These are phyloP conservation scores for Vanrija pseudolonga DNA, from an alignment of 1,284 basidiomycete genomes.

Conservation along the genomic window DNA sequence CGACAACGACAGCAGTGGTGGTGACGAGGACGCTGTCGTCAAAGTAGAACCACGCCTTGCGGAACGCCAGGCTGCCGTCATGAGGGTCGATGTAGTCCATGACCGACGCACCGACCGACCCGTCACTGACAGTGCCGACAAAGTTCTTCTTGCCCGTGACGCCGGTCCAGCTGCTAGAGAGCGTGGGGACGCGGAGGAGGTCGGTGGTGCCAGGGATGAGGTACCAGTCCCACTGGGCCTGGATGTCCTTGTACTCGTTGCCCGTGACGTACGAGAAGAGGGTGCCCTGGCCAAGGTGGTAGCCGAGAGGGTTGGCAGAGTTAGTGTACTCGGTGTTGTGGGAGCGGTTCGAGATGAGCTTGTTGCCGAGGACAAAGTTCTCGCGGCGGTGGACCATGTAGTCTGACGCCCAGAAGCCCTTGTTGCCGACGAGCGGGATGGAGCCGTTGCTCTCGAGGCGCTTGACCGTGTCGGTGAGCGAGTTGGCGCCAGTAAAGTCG, in stretches of 20 bases:
- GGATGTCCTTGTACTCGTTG: slow-evolving; percentile 65
- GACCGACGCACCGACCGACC: slow-evolving; percentile 56
- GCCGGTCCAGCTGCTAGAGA: slow-evolving; percentile 52
- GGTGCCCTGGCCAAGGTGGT: slow-evolving; percentile 64
- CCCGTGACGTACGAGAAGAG: slow-evolving; percentile 62
- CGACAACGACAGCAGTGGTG: slow-evolving; percentile 54
- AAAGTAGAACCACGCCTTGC: slow-evolving; percentile 70
- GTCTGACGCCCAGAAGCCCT: slow-evolving; percentile 64
- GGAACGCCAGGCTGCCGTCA: slow-evolving; percentile 58
- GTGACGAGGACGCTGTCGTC: slow-evolving; percentile 61
- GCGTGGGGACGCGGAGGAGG: slow-evolving; percentile 56
- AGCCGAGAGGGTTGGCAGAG: slow-evolving; percentile 58
- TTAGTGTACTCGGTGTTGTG: slow-evolving; percentile 64
- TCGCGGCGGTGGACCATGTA: slow-evolving; percentile 65
- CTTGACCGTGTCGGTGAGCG: slow-evolving; percentile 51
- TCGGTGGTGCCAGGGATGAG: slow-evolving; percentile 65
- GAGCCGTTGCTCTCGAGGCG: slow-evolving; percentile 45
- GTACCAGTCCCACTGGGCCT: slow-evolving; percentile 68
- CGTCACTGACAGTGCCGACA: slow-evolving; percentile 63
- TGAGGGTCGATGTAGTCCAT: slow-evolving; percentile 56
- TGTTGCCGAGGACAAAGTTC: slow-evolving; percentile 60
- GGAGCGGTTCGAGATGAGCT: slow-evolving; percentile 63
- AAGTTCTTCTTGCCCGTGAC: slow-evolving; percentile 56
- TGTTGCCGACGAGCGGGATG: slow-evolving; percentile 57
- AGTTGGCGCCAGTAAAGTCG: slow-evolving; percentile 45